Conservation (phyloP, 345 rosid genomes). For the Gossypium arboreum region DNA sequence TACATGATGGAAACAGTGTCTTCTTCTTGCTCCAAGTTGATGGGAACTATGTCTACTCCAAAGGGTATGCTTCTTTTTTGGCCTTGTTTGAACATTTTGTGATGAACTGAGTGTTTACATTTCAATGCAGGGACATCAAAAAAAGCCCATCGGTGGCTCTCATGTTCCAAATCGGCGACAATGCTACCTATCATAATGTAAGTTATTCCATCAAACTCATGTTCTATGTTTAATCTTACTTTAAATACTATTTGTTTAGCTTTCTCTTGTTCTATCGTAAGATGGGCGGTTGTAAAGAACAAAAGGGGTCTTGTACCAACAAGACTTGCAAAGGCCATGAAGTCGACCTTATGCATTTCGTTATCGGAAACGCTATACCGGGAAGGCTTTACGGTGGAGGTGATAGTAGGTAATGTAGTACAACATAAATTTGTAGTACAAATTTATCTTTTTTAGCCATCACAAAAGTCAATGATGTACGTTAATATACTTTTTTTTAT, state of each 20-base stretch:
- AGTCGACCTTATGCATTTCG: conserved; percentile 98
- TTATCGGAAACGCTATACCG: conserved; percentile 92
- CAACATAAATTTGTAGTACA: conserved; percentile 27
- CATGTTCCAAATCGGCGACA: conserved; percentile 87
- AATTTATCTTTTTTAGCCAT: conserved; percentile 7
- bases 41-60: conserved; percentile 73
- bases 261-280: conserved; percentile 13
- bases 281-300: conserved; percentile 97
- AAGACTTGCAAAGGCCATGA: conserved; percentile 92
- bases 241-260: background rate
- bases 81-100: background rate
- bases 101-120: conserved; percentile 16
- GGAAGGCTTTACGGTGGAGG: conserved; percentile 96
- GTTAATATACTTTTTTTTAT: background rate
- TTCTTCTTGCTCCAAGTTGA: conserved; percentile 83
- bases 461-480: background rate
- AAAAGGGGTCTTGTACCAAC: conserved; percentile 58
- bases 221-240: background rate
- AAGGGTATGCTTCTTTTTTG: conserved; percentile 50
- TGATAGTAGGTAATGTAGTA: conserved; percentile 73
- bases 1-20: conserved; percentile 83
- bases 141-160: conserved; percentile 89
- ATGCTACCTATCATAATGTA: conserved; percentile 84
- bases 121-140: conserved; percentile 53
- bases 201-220: conserved; percentile 22